Evolutionary conservation across 306 rosid species (phyloP), one percentile per base, ranked within the genome.

Genomic region (Lagenaria siceraria): DNA sequence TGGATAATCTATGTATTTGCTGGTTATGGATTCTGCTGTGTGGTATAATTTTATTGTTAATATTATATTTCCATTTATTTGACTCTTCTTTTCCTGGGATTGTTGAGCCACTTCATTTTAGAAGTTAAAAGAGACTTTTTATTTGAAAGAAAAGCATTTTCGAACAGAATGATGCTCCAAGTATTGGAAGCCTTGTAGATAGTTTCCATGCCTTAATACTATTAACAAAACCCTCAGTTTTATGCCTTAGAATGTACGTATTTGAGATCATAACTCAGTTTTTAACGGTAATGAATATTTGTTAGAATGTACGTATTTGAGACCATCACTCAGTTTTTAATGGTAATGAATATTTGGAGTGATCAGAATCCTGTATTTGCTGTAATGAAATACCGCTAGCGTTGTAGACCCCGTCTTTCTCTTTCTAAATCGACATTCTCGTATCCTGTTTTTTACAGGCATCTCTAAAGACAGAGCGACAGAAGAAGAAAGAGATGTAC

Each of bases 401-500:
- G 13, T 19, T 71, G 22, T 10, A 22, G 54, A n/a, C n/a, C n/a
- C n/a, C n/a, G 29, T 21, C 6, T 3, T 17, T 15, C 15, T 25
- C 12, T 48, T 48, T 13, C 9, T 71, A 10, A 71, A 15, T 42
- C 7, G 4, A 18, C 43, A 9, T 11, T 33, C 36, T 3, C 4
- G 25, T 3, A 13, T 29, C 19, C 6, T 60, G 24, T 12, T 19
- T 61, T 74, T 31, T 76, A 49, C 84, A 93, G 98, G 87, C 82
- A 3, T 93, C 98, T 27, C 77, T 91, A 87, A 91, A 89, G 89
- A 93, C 98, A 3, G 92, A 93, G 42, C 78, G 97, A 6, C 87
- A 87, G 87, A 93, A 91, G 89, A 93, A 91, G 90, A 91, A 77
- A 78, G 93, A 91, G 80, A 59, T 82, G 83, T 91, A 93, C 78